Conservation (phyloP, 2,329 filamentous ascomycete species). For the Monosporascus sp. region DNA sequence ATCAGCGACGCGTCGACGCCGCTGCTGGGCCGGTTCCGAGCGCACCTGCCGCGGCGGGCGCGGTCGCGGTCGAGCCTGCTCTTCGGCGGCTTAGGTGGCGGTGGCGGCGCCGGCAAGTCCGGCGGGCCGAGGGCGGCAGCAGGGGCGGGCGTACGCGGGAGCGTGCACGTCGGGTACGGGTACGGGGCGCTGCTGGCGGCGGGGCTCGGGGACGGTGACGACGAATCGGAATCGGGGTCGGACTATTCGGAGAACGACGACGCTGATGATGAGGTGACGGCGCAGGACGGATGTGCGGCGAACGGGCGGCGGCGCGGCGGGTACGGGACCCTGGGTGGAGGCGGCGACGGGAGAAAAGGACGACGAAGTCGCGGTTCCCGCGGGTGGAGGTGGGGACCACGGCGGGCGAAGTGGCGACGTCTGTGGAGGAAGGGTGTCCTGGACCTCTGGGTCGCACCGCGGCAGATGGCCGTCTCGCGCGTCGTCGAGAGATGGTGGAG, state of each 20-base stretch:
- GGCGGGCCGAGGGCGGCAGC: constrained; percentile 15
- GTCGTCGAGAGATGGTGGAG: constrained; percentile 59
- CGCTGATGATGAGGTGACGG: constrained; percentile 30
- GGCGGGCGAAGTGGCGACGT: constrained; percentile 25
- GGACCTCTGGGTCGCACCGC: constrained; percentile 57
- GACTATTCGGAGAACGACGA: constrained; percentile 15
- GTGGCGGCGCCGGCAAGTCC: neutral
- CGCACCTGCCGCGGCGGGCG: constrained; percentile 34
- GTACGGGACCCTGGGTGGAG: constrained; percentile 11
- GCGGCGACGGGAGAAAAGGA: constrained; percentile 17
- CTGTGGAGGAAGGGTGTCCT: constrained; percentile 30
- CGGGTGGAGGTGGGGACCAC: constrained; percentile 27
- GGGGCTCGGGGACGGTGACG: constrained; percentile 27
- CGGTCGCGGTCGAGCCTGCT: neutral
- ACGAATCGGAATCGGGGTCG: constrained; percentile 23
- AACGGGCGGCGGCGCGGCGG: constrained; percentile 20
- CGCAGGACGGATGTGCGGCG: constrained; percentile 18
- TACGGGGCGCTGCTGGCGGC: constrained; percentile 49
- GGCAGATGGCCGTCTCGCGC: constrained; percentile 50
- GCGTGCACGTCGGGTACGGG: constrained; percentile 52
- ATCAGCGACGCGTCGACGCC: constrained; percentile 48
- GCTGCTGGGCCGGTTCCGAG: constrained; percentile 59
- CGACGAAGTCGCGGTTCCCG: constrained; percentile 14
- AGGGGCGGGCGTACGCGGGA: constrained; percentile 35
- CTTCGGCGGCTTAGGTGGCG: constrained; percentile 1